Evolutionary conservation across 129 eudicot species (phyloP), one percentile per base, ranked within the genome.

Genomic region (Rutidosis leptorrhynchoides): DNA sequence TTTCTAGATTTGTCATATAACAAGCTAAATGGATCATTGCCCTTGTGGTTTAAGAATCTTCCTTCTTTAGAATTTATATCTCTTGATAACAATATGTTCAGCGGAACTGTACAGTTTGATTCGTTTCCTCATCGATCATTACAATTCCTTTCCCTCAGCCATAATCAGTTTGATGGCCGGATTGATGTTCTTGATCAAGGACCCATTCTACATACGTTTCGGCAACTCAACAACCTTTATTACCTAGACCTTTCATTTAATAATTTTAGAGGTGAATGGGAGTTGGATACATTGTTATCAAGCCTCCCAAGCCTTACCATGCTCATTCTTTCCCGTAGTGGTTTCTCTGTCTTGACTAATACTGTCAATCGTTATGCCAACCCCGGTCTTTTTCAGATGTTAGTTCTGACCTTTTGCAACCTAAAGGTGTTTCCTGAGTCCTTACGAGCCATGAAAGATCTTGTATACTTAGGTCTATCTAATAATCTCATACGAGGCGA

Each of bases 391-490:
- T n/a, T n/a, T n/a, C n/a, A n/a, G 3, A 1, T 12, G 3, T 10
- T 35, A 35, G 0, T 0, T 35, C 11, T 35, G 43, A 15, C 43
- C 14, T 35, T 35, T 35, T 35, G 43, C 15, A 35, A 35, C 43
- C 0, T 35, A 35, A 35, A 35, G 4, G 43, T 35, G 43, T 35
- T 35, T 10, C 43, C 43, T 35, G 43, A 9, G 3, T 35, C 45
- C 43, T 35, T 35, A 10, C 43, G 43, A 35, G 43, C 45, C 45
- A 37, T 37, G 24, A 15, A 25, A 7, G 14, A 29, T 21, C 19
- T 73, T 30, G 2, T 5, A 3, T 0, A 15, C 26, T 67, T 68
- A 16, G 6, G 72, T 71, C 42, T 80, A 3, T 80, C 81, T 9
- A 65, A 67, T 25, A 80, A 80, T 37, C 45, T 37, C 12, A 37